Conservation (phyloP, 108 stramenopile genomes). For the Cyclotella baltica region DNA sequence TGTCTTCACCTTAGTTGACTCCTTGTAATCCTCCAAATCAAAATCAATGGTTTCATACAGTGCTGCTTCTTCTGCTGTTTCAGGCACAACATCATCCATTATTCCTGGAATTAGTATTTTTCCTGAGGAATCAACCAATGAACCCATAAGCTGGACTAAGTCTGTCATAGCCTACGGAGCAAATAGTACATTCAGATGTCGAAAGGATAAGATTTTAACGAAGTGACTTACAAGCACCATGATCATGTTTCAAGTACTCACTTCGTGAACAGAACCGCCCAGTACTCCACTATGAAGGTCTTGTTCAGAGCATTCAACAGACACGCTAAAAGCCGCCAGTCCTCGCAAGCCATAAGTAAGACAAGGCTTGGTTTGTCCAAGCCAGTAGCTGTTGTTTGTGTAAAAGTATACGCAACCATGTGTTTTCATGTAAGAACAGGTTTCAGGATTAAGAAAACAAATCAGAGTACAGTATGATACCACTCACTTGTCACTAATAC, state of each 20-base stretch:
- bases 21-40: conserved; percentile 66
- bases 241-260: no score
- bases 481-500: conserved; percentile 67
- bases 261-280: conserved; percentile 83
- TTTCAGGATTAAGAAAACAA: no score
- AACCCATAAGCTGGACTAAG: conserved; percentile 71
- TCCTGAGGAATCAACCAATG: conserved; percentile 73
- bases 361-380: conserved; percentile 81
- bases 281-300: conserved; percentile 86
- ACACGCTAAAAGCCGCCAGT: conserved; percentile 76
- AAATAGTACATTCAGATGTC: no score
- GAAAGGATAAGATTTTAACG: no score
- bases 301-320: conserved; percentile 72
- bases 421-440: background rate
- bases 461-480: conserved; percentile 45
- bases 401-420: background rate
- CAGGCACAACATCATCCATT: conserved; percentile 76
- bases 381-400: conserved; percentile 43
- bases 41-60: conserved; percentile 82
- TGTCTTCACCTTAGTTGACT: conserved; percentile 60
- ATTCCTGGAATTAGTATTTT: conserved; percentile 80
- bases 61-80: conserved; percentile 74
- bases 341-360: conserved; percentile 87
- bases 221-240: no score
- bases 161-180: conserved; percentile 78